These are phyloP conservation scores for Porpolomopsis calyptriformis DNA, from an alignment of 768 basidiomycete genomes.

Conservation along the genomic window DNA sequence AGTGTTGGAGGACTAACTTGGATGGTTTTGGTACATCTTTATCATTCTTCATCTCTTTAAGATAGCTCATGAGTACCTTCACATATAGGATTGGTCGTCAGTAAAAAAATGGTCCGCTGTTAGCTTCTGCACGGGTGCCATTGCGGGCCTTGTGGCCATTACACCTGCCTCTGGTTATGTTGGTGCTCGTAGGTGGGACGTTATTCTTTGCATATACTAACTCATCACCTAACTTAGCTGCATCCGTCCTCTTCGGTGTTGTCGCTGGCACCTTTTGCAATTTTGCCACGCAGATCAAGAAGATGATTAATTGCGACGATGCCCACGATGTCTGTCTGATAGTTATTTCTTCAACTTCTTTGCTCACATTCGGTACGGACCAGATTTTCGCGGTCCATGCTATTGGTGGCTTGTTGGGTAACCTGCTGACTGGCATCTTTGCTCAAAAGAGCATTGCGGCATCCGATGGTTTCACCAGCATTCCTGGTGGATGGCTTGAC, in stretches of 20 bases:
- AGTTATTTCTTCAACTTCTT: not conserved
- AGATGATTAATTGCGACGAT: constrained; percentile 65
- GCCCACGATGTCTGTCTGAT: constrained; percentile 55
- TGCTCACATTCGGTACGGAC: not conserved
- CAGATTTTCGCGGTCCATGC: constrained; percentile 86
- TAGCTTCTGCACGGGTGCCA: constrained; percentile 93
- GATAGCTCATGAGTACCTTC: not conserved
- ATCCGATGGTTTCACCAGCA: constrained; percentile 61
- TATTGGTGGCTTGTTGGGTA: constrained; percentile 71
- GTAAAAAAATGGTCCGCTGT: constrained; percentile 91
- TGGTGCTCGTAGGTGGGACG: constrained; percentile 55
- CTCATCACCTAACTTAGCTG: constrained; percentile 33
- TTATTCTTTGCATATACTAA: not conserved
- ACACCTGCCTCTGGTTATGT: constrained; percentile 80
- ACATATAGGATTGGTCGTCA: constrained; percentile 70
- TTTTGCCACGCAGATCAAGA: constrained; percentile 94
- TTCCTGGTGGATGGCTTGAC: constrained; percentile 82
- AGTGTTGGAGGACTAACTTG: constrained; percentile 81
- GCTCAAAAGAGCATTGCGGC: constrained; percentile 71
- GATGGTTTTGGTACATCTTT: constrained; percentile 69
- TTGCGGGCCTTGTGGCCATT: constrained; percentile 82
- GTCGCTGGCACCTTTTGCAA: constrained; percentile 80
- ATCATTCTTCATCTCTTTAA: not conserved
- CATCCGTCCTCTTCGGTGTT: constrained; percentile 78
- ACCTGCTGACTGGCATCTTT: constrained; percentile 80